phyloP scores from a whole-genome alignment of 257 asterid species.

The Cordia subcordata region DNA sequence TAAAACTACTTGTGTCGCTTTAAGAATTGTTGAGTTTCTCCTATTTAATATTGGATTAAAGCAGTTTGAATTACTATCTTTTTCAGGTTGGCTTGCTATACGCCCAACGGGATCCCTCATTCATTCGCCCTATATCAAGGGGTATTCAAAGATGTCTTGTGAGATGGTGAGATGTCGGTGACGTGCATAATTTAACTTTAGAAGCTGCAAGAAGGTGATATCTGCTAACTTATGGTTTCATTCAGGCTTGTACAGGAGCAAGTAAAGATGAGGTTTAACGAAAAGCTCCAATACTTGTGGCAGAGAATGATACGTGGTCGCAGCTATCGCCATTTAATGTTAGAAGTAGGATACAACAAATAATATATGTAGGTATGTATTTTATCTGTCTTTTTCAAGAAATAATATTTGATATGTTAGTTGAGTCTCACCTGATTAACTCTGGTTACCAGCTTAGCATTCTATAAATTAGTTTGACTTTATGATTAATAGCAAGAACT shows the following conservation, averaged over 20 bases:
- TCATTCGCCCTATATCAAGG: constrained; percentile 81
- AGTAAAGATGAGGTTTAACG: constrained; percentile 40
- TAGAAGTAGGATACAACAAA: constrained; percentile 48
- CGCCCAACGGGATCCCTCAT: constrained; percentile 81
- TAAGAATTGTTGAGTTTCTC: not conserved
- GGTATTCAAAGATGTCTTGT: constrained; percentile 92
- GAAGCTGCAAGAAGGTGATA: constrained; percentile 18
- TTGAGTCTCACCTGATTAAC: too few relatives aligned
- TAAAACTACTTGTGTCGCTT: not conserved
- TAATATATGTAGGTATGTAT: constrained; percentile 27
- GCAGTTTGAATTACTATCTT: not conserved
- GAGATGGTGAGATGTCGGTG: constrained; percentile 65
- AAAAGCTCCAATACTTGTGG: constrained; percentile 51
- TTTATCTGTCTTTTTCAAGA: too few relatives aligned
- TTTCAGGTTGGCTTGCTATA: constrained; percentile 83
- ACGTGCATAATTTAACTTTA: constrained; percentile 10
- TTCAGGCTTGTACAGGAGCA: constrained; percentile 87
- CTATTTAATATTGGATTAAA: not conserved
- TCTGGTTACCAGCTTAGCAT: too few relatives aligned
- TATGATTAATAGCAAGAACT: too few relatives aligned
- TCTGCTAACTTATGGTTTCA: constrained; percentile 15
- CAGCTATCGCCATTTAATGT: constrained; percentile 83
- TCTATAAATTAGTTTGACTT: too few relatives aligned
- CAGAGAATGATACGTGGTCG: constrained; percentile 84
- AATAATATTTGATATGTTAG: too few relatives aligned